Evolutionary conservation across 257 asterid genomes (phyloP).

Genomic region (Capsicum rhomboideum): DNA sequence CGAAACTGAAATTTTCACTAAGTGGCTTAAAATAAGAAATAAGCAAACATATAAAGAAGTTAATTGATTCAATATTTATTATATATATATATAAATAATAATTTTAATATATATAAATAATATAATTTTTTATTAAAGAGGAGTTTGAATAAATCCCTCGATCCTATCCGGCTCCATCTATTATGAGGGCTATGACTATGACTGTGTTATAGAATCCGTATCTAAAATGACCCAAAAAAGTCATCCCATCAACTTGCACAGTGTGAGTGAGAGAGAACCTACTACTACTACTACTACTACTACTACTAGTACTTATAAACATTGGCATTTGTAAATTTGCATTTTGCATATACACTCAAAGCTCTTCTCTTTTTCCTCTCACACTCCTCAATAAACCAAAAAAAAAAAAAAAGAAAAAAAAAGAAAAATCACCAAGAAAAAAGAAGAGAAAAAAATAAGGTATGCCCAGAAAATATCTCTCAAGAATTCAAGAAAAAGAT

Average conservation of each 20-base stretch:
- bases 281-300: neutral
- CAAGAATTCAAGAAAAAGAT: neutral
- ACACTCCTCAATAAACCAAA: neutral
- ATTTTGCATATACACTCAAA: neutral
- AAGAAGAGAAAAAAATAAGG: neutral
- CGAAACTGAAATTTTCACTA: no score
- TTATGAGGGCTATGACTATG: neutral
- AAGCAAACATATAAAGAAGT: no score
- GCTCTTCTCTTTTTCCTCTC: neutral
- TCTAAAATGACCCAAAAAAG: neutral
- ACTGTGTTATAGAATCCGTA: constrained; percentile 12
- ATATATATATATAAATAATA: no score
- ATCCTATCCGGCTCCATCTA: no score
- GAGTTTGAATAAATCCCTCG: no score
- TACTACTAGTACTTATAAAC: neutral
- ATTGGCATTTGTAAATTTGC: neutral
- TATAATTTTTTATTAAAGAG: no score
- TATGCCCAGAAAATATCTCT: neutral
- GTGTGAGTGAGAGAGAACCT: neutral
- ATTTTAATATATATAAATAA: no score
- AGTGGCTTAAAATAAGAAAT: no score
- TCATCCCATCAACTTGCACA: constrained; percentile 1
- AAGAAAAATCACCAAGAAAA: neutral
- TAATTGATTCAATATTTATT: no score
- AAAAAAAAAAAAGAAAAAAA: neutral